Conservation (phyloP, 2,329 filamentous ascomycete genomes). For the Alternaria metachromatica region DNA sequence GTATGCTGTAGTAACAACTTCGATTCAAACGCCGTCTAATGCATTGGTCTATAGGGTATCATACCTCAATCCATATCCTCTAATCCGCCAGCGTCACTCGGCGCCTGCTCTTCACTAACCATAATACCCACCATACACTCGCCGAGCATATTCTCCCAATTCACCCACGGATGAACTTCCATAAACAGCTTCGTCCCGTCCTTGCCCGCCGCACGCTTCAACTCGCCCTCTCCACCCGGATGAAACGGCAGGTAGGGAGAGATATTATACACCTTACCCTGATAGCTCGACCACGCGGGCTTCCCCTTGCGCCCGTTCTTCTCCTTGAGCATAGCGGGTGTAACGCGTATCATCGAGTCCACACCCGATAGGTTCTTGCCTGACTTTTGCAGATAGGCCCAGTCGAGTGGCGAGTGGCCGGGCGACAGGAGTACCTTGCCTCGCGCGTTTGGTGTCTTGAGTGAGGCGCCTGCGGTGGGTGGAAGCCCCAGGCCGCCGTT, state of each 20-base stretch:
- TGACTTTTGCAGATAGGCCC: slow-evolving; percentile 85
- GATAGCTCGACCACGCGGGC: slow-evolving; percentile 89
- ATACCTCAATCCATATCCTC: slow-evolving; percentile 66
- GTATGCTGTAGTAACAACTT: neutral
- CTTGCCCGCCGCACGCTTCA: slow-evolving; percentile 79
- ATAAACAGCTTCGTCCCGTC: slow-evolving; percentile 69
- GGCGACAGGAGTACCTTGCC: slow-evolving; percentile 82
- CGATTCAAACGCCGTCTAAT: neutral
- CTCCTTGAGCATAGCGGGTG: slow-evolving; percentile 77
- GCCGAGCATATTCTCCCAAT: slow-evolving; percentile 70
- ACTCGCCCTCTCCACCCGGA: slow-evolving; percentile 80
- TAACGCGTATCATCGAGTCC: slow-evolving; percentile 70
- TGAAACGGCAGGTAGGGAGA: slow-evolving; percentile 89
- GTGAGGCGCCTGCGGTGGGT: slow-evolving; percentile 35
- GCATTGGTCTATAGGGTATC: slow-evolving; percentile 27
- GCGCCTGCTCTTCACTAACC: slow-evolving; percentile 61
- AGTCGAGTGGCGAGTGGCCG: slow-evolving; percentile 93
- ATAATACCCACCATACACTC: slow-evolving; percentile 68
- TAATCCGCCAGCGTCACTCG: slow-evolving; percentile 43
- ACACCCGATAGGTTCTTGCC: slow-evolving; percentile 59
- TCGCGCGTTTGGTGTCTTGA: slow-evolving; percentile 52
- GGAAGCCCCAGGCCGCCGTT: slow-evolving; percentile 49
- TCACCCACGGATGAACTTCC: slow-evolving; percentile 72
- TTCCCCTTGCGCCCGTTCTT: slow-evolving; percentile 83
- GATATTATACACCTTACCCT: slow-evolving; percentile 93